Evolutionary conservation across 164 flowering plant species (phyloP).

Genomic region (Kingdonia uniflora): DNA sequence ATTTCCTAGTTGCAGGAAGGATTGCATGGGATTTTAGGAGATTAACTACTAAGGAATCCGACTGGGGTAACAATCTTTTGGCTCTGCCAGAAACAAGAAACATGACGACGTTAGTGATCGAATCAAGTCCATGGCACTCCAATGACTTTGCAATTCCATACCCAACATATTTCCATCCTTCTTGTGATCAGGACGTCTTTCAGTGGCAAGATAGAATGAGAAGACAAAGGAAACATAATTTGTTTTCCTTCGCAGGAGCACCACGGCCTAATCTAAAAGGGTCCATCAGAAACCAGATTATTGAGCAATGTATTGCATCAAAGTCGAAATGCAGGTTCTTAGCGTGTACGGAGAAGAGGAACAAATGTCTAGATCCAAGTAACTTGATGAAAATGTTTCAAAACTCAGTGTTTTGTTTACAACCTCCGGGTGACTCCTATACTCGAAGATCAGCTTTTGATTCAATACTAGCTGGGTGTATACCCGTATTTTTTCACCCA

Average conservation of each 20-base stretch:
- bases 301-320: slow-evolving; percentile 39
- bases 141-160: slow-evolving; percentile 62
- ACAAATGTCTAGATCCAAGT: slow-evolving; percentile 37
- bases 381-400: slow-evolving; percentile 49
- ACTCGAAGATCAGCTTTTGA: slow-evolving; percentile 62
- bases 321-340: slow-evolving; percentile 34
- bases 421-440: slow-evolving; percentile 65
- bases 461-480: slow-evolving; percentile 66
- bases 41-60: slow-evolving; percentile 17
- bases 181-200: slow-evolving; percentile 33
- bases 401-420: slow-evolving; percentile 52
- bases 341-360: slow-evolving; percentile 25
- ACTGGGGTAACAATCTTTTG: slow-evolving; percentile 66
- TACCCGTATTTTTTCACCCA: slow-evolving; percentile 74
- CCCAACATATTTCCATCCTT: slow-evolving; percentile 76
- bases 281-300: slow-evolving; percentile 41
- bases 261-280: slow-evolving; percentile 31
- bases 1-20: slow-evolving; percentile 64
- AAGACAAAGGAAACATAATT: slow-evolving; percentile 18
- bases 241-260: slow-evolving; percentile 59
- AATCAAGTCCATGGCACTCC: slow-evolving; percentile 45
- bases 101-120: slow-evolving; percentile 44
- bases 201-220: slow-evolving; percentile 59
- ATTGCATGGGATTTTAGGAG: slow-evolving; percentile 68
- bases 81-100: slow-evolving; percentile 40